Evolutionary conservation across 2,329 filamentous ascomycete species (phyloP).

Genomic region (Graphilbum ipis-grandicollis): DNA sequence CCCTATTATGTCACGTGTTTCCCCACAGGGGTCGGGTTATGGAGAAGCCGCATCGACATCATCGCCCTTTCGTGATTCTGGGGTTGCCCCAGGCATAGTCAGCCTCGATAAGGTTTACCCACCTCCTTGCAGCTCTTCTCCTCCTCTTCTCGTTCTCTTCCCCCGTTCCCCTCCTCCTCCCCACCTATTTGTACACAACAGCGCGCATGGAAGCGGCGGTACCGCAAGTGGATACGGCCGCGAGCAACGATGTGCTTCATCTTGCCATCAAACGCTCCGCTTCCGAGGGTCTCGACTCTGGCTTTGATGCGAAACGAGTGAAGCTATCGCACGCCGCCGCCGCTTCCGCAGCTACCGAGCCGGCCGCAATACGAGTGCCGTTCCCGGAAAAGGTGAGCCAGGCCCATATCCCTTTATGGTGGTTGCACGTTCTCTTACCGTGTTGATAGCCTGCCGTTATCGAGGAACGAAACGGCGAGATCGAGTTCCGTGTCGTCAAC

Average conservation of each 20-base stretch:
- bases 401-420: too few species aligned
- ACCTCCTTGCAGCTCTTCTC: too few species aligned
- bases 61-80: too few species aligned
- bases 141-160: too few species aligned
- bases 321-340: neutral
- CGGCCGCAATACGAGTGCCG: neutral
- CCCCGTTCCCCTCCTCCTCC: too few species aligned
- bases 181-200: too few species aligned
- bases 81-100: too few species aligned
- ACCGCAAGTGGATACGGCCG: neutral
- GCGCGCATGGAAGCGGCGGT: neutral
- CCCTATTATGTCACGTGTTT: too few species aligned
- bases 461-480: conserved; percentile 85
- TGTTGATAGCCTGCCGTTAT: conserved; percentile 57
- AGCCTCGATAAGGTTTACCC: too few species aligned
- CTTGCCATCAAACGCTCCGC: neutral
- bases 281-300: neutral
- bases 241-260: neutral
- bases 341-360: neutral
- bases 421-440: neutral
- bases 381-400: neutral
- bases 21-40: too few species aligned
- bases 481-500: conserved; percentile 95
- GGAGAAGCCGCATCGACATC: too few species aligned
- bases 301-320: neutral